A percentile compares a stretch with the other conserved stretches of the same genome.
Evolutionary conservation across 2,329 filamentous ascomycete genomes (phyloP).

Genomic region (Sporothrix brasiliensis): DNA sequence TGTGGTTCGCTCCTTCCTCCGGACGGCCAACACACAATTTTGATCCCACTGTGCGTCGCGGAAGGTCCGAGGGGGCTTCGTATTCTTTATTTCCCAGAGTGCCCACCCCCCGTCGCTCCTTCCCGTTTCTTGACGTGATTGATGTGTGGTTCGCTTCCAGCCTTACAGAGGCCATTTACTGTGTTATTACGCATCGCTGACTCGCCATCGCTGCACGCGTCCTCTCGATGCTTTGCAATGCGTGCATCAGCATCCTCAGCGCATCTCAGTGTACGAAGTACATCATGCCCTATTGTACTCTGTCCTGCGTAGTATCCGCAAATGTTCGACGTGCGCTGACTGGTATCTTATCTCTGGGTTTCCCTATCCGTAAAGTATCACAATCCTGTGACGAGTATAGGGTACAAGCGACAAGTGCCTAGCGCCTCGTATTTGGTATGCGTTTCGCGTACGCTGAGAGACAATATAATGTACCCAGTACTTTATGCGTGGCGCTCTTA

Average conservation of each 20-base stretch:
- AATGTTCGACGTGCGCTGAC: constrained; percentile 17
- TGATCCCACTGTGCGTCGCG: neutral
- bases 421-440: neutral
- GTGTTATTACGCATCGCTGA: neutral
- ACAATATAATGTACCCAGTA: neutral
- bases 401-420: neutral
- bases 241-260: neutral
- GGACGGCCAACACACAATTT: too few relatives aligned
- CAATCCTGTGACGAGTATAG: neutral
- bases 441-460: neutral
- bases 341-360: constrained; percentile 8
- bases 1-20: neutral
- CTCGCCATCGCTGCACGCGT: neutral
- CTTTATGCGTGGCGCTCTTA: neutral
- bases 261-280: neutral
- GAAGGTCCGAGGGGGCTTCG: constrained; percentile 2
- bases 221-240: neutral
- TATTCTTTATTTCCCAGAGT: neutral
- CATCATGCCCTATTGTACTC: neutral
- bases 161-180: neutral
- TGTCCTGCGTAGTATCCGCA: neutral
- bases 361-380: constrained; percentile 5
- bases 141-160: neutral
- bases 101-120: too few relatives aligned
- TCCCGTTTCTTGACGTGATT: neutral